phyloP scores from a whole-genome alignment of 768 basidiomycete species.

The Terana coerulea region DNA sequence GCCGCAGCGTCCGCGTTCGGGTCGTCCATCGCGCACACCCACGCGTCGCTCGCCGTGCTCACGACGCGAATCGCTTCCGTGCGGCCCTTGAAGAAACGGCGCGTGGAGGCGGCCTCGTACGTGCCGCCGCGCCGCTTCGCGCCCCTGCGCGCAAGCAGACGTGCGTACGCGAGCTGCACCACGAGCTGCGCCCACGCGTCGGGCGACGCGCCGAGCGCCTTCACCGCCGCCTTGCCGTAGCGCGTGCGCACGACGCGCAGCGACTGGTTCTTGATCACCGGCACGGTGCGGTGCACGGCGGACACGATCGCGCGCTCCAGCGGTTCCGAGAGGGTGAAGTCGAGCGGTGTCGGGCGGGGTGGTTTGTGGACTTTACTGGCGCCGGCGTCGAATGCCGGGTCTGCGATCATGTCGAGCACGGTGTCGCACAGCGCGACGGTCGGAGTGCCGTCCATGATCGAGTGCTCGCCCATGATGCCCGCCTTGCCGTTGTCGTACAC shows the following conservation, averaged over 20 bases:
- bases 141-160: conserved; percentile 47
- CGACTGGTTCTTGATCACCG: conserved; percentile 60
- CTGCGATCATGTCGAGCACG: conserved; percentile 55
- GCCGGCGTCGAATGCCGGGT: conserved; percentile 64
- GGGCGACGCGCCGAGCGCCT: conserved; percentile 83
- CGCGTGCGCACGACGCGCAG: conserved; percentile 59
- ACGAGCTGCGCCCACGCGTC: conserved; percentile 95
- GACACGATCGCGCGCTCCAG: conserved; percentile 47
- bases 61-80: conserved; percentile 94
- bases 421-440: conserved; percentile 70
- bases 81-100: conserved; percentile 82
- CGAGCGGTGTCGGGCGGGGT: conserved; percentile 31
- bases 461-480: conserved; percentile 92
- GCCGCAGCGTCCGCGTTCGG: conserved; percentile 34
- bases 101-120: conserved; percentile 94
- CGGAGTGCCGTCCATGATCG: conserved; percentile 88
- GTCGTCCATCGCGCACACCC: conserved; percentile 73
- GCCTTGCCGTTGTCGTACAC: conserved; percentile 79
- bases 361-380: conserved; percentile 21
- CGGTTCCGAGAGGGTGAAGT: conserved; percentile 47
- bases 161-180: conserved; percentile 83
- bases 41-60: conserved; percentile 70
- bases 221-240: conserved; percentile 87
- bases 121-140: conserved; percentile 66
- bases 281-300: conserved; percentile 52